Evolutionary conservation across 2,329 filamentous ascomycete species (phyloP).

Genomic region (Cladosporium cucumerinum): DNA sequence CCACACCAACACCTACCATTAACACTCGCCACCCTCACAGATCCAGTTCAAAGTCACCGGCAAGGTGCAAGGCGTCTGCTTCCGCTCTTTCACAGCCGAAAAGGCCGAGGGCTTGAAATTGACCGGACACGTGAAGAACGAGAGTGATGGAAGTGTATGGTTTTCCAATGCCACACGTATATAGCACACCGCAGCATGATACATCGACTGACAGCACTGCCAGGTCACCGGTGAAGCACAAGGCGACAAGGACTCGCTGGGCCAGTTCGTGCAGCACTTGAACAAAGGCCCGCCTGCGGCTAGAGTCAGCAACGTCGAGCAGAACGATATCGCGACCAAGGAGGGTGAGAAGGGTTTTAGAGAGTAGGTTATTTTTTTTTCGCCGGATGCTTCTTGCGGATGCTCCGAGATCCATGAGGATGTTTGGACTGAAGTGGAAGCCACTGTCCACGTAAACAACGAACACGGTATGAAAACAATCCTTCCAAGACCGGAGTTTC

Average conservation of each 20-base stretch:
- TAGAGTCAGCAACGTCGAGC: constrained; percentile 70
- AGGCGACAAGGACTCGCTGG: constrained; percentile 62
- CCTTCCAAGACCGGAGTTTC: not conserved
- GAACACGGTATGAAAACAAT: not conserved
- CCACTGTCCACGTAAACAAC: not conserved
- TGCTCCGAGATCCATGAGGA: not conserved
- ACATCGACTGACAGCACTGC: not conserved
- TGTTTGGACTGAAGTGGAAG: not conserved
- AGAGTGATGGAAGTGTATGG: constrained; percentile 39
- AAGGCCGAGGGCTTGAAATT: constrained; percentile 43
- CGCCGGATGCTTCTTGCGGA: not conserved
- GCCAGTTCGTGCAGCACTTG: constrained; percentile 70
- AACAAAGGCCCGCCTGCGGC: constrained; percentile 70
- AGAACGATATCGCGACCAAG: constrained; percentile 61
- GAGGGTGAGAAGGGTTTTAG: constrained; percentile 66
- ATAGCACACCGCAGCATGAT: not conserved
- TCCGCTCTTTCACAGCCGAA: constrained; percentile 44
- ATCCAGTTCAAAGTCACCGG: constrained; percentile 49
- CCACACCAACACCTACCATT: not conserved
- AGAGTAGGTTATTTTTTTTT: constrained; percentile 19
- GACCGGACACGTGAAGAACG: constrained; percentile 48
- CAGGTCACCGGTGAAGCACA: constrained; percentile 91
- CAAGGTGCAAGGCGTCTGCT: constrained; percentile 51
- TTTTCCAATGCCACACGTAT: not conserved
- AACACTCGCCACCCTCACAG: constrained; percentile 26